Base-by-base conservation (phyloP, 345 rosid species). In the Aethionema arabicum region DNA sequence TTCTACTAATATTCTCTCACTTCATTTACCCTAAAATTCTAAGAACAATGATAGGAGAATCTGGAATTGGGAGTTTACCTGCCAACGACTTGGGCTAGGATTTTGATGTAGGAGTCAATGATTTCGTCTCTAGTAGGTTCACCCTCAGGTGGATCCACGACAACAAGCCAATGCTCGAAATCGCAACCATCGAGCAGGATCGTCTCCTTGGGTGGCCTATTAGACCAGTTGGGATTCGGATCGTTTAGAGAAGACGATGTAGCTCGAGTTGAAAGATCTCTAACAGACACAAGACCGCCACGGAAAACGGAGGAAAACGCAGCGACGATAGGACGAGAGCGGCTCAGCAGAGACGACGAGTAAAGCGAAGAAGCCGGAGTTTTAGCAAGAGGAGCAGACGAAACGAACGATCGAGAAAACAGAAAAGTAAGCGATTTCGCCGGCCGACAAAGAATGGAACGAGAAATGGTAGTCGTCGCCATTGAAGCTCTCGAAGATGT, bases 161-260 rank as follows among this genome's bases (percentile, higher is more conserved):
- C 86, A 4, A 88, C 78, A 6, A 88, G 86, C 92, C 92, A 85
- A 65, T 88, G 96, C 74, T 88, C 76, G 45, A 83, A 85, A 68
- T 88, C 96, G 56, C 90, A 85, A 0, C 92, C 85, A 48, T 85
- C 90, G 14, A 88, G 83, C 74, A 88, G 60, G 27, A 83, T 85
- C 4, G 91, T 80, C 75, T 83, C 96, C 52, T 85, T 79, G 0
- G 91, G 85, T 1, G 96, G 89, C 32, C 89, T 61, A 52, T 83
- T 85, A 16, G 96, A 85, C 83, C 87, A 85, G 66, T 88, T 88
- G 36, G 85, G 89, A 54, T 62, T 75, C 0, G 74, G 80, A 21
- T 88, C 83, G 41, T 72, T 81, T 8, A 85, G 84, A 3, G 91
- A 78, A 0, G 87, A 76, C 15, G 83, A 60, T 0, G 85, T 59